These are phyloP conservation scores for Quercus phellos DNA, from an alignment of 331 rosid species.

Conservation along the genomic window DNA sequence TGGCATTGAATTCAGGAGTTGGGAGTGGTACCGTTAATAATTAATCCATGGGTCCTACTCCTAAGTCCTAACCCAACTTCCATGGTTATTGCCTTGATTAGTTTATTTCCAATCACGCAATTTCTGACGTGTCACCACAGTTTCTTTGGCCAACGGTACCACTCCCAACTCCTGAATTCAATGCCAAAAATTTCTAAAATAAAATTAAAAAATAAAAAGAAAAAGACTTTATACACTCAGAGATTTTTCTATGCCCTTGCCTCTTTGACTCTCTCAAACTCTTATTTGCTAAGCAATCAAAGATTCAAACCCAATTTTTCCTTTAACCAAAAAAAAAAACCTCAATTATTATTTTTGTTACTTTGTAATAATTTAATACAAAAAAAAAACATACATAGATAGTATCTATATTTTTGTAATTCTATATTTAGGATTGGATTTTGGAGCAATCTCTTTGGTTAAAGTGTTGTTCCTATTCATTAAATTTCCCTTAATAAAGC, in stretches of 20 bases:
- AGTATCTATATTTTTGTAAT: too few species aligned
- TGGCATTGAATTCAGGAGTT: too few species aligned
- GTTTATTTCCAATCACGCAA: background rate
- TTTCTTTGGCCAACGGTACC: background rate
- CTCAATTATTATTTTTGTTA: too few species aligned
- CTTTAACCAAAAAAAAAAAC: too few species aligned
- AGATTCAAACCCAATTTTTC: background rate
- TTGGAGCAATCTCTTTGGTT: too few species aligned
- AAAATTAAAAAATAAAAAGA: background rate
- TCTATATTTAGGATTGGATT: too few species aligned
- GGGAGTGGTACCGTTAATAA: too few species aligned
- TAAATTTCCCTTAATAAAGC: background rate
- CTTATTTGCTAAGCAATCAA: conserved; percentile 13
- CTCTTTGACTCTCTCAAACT: background rate
- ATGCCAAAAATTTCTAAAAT: background rate
- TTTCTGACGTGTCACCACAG: background rate
- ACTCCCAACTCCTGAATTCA: background rate
- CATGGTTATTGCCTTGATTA: too few species aligned
- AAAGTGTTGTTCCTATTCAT: background rate
- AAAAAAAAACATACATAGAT: too few species aligned
- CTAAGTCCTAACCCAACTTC: too few species aligned
- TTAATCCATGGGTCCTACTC: too few species aligned
- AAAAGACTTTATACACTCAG: background rate
- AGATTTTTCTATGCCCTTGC: background rate
- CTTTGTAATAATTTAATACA: too few species aligned